Conservation (phyloP, 2,329 filamentous ascomycete genomes). For the Colletotrichum sp. region DNA sequence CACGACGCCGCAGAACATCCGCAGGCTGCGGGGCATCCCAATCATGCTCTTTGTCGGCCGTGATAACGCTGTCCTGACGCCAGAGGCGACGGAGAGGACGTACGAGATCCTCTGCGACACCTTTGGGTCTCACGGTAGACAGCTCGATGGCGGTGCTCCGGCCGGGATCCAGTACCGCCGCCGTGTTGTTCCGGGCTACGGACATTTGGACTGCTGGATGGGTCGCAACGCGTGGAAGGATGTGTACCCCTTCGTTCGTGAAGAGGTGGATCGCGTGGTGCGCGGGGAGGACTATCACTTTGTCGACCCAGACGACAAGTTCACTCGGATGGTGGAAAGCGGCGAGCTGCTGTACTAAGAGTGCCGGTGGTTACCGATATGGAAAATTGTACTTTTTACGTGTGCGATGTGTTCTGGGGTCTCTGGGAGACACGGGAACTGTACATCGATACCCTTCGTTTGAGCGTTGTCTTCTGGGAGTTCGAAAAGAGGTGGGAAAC, state of each 20-base stretch:
- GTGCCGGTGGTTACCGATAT: not conserved
- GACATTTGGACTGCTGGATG: slow-evolving; percentile 68
- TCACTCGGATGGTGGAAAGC: slow-evolving; percentile 42
- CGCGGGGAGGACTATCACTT: slow-evolving; percentile 46
- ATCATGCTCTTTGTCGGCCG: slow-evolving; percentile 60
- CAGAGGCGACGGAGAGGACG: slow-evolving; percentile 55
- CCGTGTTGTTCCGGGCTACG: slow-evolving; percentile 59
- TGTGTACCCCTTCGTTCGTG: slow-evolving; percentile 59
- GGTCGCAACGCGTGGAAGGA: slow-evolving; percentile 62
- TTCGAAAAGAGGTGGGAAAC: not conserved
- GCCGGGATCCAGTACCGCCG: slow-evolving; percentile 51
- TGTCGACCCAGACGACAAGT: slow-evolving; percentile 46
- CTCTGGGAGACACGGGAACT: not conserved
- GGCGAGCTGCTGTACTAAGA: slow-evolving; percentile 42
- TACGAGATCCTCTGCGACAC: slow-evolving; percentile 56
- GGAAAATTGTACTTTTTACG: not conserved
- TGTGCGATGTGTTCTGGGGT: not conserved
- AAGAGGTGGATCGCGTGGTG: slow-evolving; percentile 59
- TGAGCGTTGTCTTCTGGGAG: not conserved
- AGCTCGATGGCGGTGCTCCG: slow-evolving; percentile 17
- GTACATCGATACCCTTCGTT: not conserved
- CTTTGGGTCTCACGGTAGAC: slow-evolving; percentile 45
- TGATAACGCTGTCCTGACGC: slow-evolving; percentile 61
- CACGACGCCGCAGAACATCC: slow-evolving; percentile 53
- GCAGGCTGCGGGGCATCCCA: slow-evolving; percentile 54